phyloP scores from a whole-genome alignment of 129 eudicot genomes.

The Sambucus nigra region DNA sequence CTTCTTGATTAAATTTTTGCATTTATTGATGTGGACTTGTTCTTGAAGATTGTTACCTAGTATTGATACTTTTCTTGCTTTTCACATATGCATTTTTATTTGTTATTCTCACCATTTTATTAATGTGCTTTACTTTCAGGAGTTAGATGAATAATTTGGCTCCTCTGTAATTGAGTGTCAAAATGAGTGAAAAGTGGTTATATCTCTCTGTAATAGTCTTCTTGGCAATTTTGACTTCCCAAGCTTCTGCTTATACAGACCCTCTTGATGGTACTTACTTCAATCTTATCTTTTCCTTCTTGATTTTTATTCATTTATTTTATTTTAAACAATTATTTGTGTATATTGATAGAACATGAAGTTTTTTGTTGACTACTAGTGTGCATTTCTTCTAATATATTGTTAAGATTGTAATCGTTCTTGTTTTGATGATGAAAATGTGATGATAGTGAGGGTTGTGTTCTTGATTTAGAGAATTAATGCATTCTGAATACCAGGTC shows the following conservation, averaged over 20 bases:
- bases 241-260: conserved; percentile 34
- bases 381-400: too few species aligned
- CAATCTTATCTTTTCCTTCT: background rate
- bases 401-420: background rate
- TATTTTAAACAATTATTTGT: background rate
- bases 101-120: conserved; percentile 3
- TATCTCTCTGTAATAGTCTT: conserved; percentile 27
- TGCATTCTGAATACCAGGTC: background rate
- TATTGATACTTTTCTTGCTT: conserved; percentile 25
- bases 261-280: conserved; percentile 27
- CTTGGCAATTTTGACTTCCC: conserved; percentile 14
- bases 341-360: too few species aligned
- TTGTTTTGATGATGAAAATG: background rate
- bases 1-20: background rate
- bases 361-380: background rate
- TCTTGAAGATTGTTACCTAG: conserved; percentile 17
- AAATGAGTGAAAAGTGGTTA: conserved; percentile 27
- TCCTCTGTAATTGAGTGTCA: conserved; percentile 4
- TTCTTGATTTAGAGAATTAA: background rate
- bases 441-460: background rate
- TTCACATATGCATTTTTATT: conserved; percentile 16
- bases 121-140: background rate
- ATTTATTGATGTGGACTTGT: conserved; percentile 18
- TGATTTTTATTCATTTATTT: background rate
- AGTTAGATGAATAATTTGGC: conserved; percentile 11